phyloP scores from a whole-genome alignment of 768 basidiomycete genomes.

The Russula vinacea region DNA sequence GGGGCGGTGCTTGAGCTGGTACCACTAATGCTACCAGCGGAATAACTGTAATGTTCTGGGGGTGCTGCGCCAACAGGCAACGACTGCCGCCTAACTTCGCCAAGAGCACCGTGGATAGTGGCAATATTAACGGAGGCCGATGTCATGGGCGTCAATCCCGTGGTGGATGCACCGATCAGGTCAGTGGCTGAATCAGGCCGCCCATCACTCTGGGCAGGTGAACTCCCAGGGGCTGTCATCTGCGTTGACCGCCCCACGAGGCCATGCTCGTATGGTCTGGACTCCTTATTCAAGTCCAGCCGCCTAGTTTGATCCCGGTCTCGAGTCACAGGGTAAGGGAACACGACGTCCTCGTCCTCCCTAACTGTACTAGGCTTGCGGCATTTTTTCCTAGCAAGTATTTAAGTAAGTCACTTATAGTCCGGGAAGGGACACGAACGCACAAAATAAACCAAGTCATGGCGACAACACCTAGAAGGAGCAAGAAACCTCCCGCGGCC shows the following conservation, averaged over 20 bases:
- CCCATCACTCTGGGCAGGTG: slow-evolving; percentile 9
- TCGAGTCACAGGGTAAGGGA: slow-evolving; percentile 29
- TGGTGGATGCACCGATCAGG: slow-evolving; percentile 8
- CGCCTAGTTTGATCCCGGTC: slow-evolving; percentile 18
- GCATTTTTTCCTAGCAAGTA: slow-evolving; percentile 20
- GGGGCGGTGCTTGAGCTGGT: not conserved
- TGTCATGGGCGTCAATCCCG: not conserved
- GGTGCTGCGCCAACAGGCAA: slow-evolving; percentile 23
- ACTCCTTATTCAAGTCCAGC: slow-evolving; percentile 22
- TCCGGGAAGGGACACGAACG: not conserved
- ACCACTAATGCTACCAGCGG: not conserved
- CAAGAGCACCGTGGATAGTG: not conserved
- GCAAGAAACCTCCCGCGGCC: slow-evolving; percentile 22
- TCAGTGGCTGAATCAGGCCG: slow-evolving; percentile 15
- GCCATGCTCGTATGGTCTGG: slow-evolving; percentile 28
- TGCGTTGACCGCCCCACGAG: slow-evolving; percentile 23
- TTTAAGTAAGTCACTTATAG: not conserved
- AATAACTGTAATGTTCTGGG: slow-evolving; percentile 3
- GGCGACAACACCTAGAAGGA: slow-evolving; percentile 15
- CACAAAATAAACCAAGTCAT: slow-evolving; percentile 25
- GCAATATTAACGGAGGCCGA: not conserved
- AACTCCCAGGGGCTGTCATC: slow-evolving; percentile 8
- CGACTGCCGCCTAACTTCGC: slow-evolving; percentile 1
- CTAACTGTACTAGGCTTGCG: not conserved
- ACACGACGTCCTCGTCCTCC: slow-evolving; percentile 26